Evolutionary conservation across 1,284 basidiomycete species (phyloP), one percentile per base, ranked within the genome.

Genomic region (Singerocomus inundabilis): DNA sequence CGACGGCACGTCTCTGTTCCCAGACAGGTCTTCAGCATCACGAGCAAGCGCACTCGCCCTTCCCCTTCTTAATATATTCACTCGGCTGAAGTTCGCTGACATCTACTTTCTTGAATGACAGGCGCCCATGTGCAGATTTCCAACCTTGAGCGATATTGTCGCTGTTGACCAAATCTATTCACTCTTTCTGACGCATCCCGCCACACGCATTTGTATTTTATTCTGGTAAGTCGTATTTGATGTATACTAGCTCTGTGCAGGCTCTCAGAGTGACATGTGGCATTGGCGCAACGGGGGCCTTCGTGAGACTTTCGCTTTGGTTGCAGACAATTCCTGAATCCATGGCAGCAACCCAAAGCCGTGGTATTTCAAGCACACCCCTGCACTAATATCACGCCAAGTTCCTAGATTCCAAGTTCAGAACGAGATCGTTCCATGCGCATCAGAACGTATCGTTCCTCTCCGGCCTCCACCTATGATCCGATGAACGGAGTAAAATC

Each of bases 31-130:
- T 24, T 16, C 18, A 25, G 28, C 24, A 29, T 34, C 35, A 32
- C 32, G 16, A 28, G n/a, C 33, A 29, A 1, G 21, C 3, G 4
- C 28, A 16, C 3, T 15, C 10, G 21, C 12, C 10, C 35, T 28
- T 42, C 44, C 12, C 54, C 55, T 12, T 25, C 46, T 44, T 24
- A 15, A 41, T 32, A 16, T 42, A 21, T 48, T 8, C 11, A 26
- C 32, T 45, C 49, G 34, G 51, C 37, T 32, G 25, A 31, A 2
- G 11, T 54, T 54, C 59, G 42, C 57, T 38, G 34, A 32, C 47
- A 8, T 15, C 16, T n/a, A n/a, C 30, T 45, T 28, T 21, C 21
- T 21, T 21, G 21, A 9, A 28, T 33, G 35, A 37, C 35, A 24
- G 28, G 35, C 28, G 21, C 12, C 32, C 34, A 29, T 41, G 24